A percentile compares a stretch with the other conserved stretches of the same genome.
These are phyloP conservation scores for Tulasnella sp. DNA, from an alignment of 768 basidiomycete genomes.

Conservation along the genomic window DNA sequence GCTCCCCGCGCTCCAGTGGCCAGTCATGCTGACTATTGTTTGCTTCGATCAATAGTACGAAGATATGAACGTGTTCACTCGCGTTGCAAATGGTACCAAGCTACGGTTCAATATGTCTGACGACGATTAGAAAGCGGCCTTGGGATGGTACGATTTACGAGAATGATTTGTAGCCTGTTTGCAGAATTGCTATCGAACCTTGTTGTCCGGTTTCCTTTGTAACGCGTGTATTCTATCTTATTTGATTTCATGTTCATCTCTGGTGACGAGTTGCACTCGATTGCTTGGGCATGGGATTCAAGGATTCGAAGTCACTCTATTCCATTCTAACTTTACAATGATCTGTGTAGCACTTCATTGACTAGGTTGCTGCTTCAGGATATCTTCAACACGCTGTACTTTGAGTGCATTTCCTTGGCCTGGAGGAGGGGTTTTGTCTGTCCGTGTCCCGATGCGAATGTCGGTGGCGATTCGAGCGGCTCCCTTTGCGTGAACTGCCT, in stretches of 20 bases:
- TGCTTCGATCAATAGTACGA: conserved; percentile 60
- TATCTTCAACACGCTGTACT: conserved; percentile 70
- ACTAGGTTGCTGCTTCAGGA: conserved; percentile 37
- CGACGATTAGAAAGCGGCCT: conserved; percentile 9
- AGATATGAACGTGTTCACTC: conserved; percentile 66
- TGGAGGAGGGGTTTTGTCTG: conserved; percentile 47
- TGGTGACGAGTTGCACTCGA: no score
- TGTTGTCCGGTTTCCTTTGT: not conserved
- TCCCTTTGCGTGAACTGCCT: conserved; percentile 71
- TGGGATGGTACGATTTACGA: not conserved
- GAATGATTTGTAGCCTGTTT: not conserved
- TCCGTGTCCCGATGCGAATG: conserved; percentile 88
- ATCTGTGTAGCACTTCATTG: not conserved
- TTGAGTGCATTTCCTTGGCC: conserved; percentile 74
- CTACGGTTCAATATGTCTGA: conserved; percentile 49
- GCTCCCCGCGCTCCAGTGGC: not conserved
- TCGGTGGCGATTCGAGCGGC: conserved; percentile 78
- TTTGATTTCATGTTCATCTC: not conserved
- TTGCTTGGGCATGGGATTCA: no score
- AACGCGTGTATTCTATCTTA: not conserved
- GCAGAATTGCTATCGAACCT: not conserved
- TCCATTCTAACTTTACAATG: no score
- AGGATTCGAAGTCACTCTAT: no score
- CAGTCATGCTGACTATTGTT: conserved; percentile 13
- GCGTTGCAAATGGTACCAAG: conserved; percentile 77